Evolutionary conservation across 306 rosid genomes (phyloP), one percentile per base, ranked within the genome.

Genomic region (Trifolium pratense): DNA sequence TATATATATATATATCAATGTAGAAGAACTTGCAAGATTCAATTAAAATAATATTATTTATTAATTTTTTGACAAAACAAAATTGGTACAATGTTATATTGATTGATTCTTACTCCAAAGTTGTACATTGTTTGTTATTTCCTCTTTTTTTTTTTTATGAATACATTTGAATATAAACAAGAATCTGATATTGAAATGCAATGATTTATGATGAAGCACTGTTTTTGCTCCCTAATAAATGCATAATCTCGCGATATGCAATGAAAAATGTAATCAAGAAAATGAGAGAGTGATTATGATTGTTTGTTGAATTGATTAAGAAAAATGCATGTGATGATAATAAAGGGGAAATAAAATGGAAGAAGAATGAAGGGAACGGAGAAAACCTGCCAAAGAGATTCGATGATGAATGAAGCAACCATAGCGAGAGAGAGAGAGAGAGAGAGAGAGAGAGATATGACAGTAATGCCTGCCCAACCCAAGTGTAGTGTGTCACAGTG

Each of bases 281-380:
- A 17, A 20, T 2, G 29, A 9, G 12, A 55, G 7, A 13, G 14
- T 21, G 23, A 23, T 7, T 55, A 56, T 23, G 36, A 23, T 21
- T 56, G 62, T 13, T 21, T 56, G 8, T 15, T 45, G 51, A 55
- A 55, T 55, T 32, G n/a, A 56, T 56, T 4, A 12, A n/a, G 1
- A 5, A n/a, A 48, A 48, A 48, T 48, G 53, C 53, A 46, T 48
- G 53, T 48, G n/a, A 48, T n/a, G 20, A 42, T 42, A 42, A n/a
- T 42, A 42, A n/a, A 42, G 5, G 0, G 46, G 10, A 42, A 40
- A 40, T 52, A 34, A 34, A 34, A 31, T 31, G 34, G 12, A 16
- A 52, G 59, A 53, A 53, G 12, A 52, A 52, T 9, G 58, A 52
- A n/a, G n/a, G n/a, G n/a, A n/a, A n/a, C n/a, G n/a, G n/a, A n/a